These are phyloP conservation scores for Xylaria nigripes DNA, from an alignment of 495 filamentous ascomycete genomes.

Conservation along the genomic window DNA sequence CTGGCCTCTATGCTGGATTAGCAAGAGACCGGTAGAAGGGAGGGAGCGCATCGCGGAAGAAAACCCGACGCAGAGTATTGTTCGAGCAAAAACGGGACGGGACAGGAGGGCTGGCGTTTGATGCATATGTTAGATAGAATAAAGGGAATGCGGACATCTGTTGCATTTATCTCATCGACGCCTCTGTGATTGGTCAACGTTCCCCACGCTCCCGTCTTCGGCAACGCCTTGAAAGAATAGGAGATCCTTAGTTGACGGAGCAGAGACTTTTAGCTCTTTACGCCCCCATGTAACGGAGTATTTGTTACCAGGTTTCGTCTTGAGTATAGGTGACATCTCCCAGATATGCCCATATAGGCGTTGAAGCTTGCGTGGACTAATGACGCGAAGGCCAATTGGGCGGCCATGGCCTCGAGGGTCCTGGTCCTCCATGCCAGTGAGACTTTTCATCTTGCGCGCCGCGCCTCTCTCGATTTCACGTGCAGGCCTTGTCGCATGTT, in stretches of 20 bases:
- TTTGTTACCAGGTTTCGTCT: constrained; percentile 17
- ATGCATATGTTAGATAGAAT: background rate
- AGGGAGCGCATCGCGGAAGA: background rate
- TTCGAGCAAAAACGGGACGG: background rate
- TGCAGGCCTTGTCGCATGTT: constrained; percentile 18
- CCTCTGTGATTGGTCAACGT: background rate
- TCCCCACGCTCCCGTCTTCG: background rate
- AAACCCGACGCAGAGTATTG: background rate
- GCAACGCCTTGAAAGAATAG: constrained; percentile 25
- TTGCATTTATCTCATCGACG: background rate
- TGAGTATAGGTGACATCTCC: constrained; percentile 25
- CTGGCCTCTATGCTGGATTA: constrained; percentile 43
- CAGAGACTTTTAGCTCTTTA: constrained; percentile 2
- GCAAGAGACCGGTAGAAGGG: background rate
- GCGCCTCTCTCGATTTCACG: constrained; percentile 17
- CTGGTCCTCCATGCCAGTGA: constrained; percentile 31
- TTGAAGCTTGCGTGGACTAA: constrained; percentile 15
- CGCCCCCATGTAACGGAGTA: constrained; percentile 33
- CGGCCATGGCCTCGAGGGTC: constrained; percentile 25
- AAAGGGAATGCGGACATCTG: background rate
- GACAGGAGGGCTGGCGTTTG: background rate
- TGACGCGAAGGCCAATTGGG: constrained; percentile 22
- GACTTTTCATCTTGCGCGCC: constrained; percentile 23
- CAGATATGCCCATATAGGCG: constrained; percentile 29
- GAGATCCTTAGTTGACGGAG: constrained; percentile 10